A percentile compares a stretch with the other conserved stretches of the same genome.
Conservation (phyloP, 2,329 filamentous ascomycete species). For the Colletotrichum musae region DNA sequence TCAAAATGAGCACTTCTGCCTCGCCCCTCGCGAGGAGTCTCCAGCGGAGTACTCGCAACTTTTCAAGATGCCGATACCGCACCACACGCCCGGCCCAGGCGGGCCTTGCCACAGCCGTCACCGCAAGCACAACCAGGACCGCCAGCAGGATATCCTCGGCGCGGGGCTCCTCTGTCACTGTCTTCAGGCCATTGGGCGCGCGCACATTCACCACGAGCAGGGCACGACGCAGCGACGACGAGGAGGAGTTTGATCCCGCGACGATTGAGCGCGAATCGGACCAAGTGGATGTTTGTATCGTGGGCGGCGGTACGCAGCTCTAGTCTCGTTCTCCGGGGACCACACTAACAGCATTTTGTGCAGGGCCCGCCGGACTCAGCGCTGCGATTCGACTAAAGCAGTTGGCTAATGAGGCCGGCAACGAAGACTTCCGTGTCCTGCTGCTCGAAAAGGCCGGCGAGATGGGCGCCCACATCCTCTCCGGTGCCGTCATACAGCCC, state of each 20-base stretch:
- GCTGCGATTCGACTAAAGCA: constrained; percentile 97
- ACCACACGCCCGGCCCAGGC: constrained; percentile 42
- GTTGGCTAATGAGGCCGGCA: constrained; percentile 92
- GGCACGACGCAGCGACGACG: constrained; percentile 44
- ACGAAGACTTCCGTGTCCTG: constrained; percentile 95
- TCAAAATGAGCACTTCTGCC: constrained; percentile 33
- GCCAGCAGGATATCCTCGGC: constrained; percentile 15
- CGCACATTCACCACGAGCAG: constrained; percentile 40
- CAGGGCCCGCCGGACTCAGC: constrained; percentile 89
- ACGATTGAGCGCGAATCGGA: constrained; percentile 89
- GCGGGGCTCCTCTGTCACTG: constrained; percentile 12
- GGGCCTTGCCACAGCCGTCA: constrained; percentile 31
- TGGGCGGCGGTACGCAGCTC: constrained; percentile 79
- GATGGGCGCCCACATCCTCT: constrained; percentile 93
- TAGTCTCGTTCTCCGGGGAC: constrained; percentile 35
- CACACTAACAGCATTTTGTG: background rate
- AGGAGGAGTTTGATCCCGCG: constrained; percentile 75
- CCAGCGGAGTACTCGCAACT: constrained; percentile 53
- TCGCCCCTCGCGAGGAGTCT: constrained; percentile 57
- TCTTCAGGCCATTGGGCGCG: constrained; percentile 29
- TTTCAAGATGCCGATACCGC: constrained; percentile 48
- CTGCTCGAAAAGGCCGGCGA: constrained; percentile 96
- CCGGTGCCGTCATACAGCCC: constrained; percentile 94
- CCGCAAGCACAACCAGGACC: constrained; percentile 15
- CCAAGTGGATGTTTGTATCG: constrained; percentile 95